Conservation (phyloP, 2,329 filamentous ascomycete genomes). For the Colletotrichum sp. region DNA sequence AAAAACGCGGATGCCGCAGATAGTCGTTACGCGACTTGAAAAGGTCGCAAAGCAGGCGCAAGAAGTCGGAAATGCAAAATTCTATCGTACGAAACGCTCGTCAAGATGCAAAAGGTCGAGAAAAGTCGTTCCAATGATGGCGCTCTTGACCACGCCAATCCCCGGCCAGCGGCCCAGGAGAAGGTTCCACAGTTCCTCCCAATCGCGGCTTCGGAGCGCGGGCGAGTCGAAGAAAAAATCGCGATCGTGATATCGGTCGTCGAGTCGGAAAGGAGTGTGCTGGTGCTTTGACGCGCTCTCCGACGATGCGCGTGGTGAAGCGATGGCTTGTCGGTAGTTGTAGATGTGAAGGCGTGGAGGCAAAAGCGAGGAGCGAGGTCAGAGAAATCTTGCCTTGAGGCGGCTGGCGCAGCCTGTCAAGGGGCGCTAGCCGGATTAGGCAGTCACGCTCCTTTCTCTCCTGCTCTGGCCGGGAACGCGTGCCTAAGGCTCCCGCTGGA, state of each 20-base stretch:
- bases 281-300: constrained; percentile 44
- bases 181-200: constrained; percentile 49
- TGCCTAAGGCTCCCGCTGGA: neutral
- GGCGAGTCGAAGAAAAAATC: constrained; percentile 35
- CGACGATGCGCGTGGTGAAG: constrained; percentile 55
- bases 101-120: constrained; percentile 35
- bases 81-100: constrained; percentile 27
- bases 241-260: constrained; percentile 37
- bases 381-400: constrained; percentile 48
- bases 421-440: constrained; percentile 36
- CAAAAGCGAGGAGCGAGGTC: constrained; percentile 40
- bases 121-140: constrained; percentile 40
- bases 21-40: constrained; percentile 21
- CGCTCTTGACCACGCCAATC: constrained; percentile 46
- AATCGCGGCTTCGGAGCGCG: constrained; percentile 41
- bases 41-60: constrained; percentile 26
- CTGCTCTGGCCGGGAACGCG: constrained; percentile 17
- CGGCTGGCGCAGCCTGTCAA: constrained; percentile 33
- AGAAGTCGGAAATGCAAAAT: constrained; percentile 22
- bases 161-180: constrained; percentile 51
- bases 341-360: constrained; percentile 40
- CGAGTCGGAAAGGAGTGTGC: constrained; percentile 35
- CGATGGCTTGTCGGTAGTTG: constrained; percentile 23
- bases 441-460: constrained; percentile 25
- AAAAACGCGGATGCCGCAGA: neutral